Conservation (phyloP, 176 grass and related monocot genomes). For the Microstegium vimineum region DNA sequence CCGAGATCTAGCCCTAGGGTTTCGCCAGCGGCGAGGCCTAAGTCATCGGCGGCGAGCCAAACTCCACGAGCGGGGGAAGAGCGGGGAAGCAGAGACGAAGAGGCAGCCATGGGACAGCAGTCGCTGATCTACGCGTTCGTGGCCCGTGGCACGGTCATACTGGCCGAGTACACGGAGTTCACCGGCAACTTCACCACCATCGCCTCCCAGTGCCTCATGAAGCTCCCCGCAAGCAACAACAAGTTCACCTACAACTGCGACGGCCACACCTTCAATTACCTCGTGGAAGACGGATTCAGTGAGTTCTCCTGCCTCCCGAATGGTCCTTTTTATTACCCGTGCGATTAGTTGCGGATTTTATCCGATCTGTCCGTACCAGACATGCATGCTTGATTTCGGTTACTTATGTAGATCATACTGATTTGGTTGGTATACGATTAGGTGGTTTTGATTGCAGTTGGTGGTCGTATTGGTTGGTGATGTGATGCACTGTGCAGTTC, state of each 20-base stretch:
- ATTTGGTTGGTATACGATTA: background rate
- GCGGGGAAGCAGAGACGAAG: background rate
- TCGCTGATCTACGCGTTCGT: constrained; percentile 98
- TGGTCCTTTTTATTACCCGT: background rate
- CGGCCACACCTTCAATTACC: constrained; percentile 93
- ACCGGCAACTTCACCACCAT: constrained; percentile 94
- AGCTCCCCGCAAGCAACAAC: constrained; percentile 91
- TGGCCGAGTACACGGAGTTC: constrained; percentile 96
- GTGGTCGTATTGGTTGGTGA: background rate
- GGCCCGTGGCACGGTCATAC: constrained; percentile 73
- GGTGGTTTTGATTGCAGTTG: background rate
- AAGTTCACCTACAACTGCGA: constrained; percentile 97
- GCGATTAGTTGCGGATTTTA: background rate
- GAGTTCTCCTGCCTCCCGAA: constrained; percentile 2
- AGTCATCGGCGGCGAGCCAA: constrained; percentile 8
- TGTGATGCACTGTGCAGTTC: background rate
- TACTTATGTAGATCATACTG: constrained; percentile 16
- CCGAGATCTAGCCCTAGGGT: constrained; percentile 16
- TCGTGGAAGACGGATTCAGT: constrained; percentile 91
- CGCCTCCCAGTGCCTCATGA: constrained; percentile 86
- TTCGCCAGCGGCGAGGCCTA: background rate
- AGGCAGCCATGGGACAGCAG: constrained; percentile 73
- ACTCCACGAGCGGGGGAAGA: background rate
- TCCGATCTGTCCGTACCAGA: constrained; percentile 12
- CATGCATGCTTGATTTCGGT: background rate